phyloP scores from a whole-genome alignment of 495 filamentous ascomycete genomes.

The Penicillium nucicola region DNA sequence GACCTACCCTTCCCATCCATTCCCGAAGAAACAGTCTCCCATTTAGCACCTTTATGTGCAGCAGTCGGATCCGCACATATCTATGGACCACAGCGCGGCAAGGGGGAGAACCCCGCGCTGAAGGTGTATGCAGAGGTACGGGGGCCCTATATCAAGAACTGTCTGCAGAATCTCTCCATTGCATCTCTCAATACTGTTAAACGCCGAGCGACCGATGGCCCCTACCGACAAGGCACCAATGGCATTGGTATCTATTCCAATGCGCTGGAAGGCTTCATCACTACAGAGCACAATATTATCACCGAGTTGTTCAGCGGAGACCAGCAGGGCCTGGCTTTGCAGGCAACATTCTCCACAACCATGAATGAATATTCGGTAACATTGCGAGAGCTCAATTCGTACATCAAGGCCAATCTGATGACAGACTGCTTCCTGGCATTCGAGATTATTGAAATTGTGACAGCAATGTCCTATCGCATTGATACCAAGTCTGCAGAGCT shows the following conservation, averaged over 20 bases:
- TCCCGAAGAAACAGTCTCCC: constrained; percentile 52
- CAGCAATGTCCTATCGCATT: constrained; percentile 71
- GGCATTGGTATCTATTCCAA: constrained; percentile 88
- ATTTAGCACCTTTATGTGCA: constrained; percentile 54
- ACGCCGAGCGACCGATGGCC: constrained; percentile 70
- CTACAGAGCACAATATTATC: constrained; percentile 85
- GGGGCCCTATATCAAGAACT: constrained; percentile 76
- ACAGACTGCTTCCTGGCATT: constrained; percentile 97
- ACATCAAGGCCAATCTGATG: constrained; percentile 79
- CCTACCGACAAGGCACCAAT: constrained; percentile 89
- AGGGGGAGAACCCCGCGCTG: constrained; percentile 57
- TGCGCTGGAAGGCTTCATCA: constrained; percentile 80
- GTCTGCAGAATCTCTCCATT: constrained; percentile 77
- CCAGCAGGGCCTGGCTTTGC: constrained; percentile 75
- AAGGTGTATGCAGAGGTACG: constrained; percentile 82
- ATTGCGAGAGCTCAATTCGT: constrained; percentile 80
- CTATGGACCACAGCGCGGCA: constrained; percentile 43
- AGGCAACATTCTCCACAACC: constrained; percentile 69
- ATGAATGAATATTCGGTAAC: constrained; percentile 82
- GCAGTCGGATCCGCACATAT: constrained; percentile 54
- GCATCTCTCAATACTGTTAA: constrained; percentile 87
- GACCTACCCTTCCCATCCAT: constrained; percentile 69
- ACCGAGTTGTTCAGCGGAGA: constrained; percentile 77
- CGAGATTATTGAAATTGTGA: constrained; percentile 92
- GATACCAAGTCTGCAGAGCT: constrained; percentile 82